Percentiles rank a stretch among this genome's conserved stretches.
phyloP scores from a whole-genome alignment of 805 yeast species.

The Candida caryicola region DNA sequence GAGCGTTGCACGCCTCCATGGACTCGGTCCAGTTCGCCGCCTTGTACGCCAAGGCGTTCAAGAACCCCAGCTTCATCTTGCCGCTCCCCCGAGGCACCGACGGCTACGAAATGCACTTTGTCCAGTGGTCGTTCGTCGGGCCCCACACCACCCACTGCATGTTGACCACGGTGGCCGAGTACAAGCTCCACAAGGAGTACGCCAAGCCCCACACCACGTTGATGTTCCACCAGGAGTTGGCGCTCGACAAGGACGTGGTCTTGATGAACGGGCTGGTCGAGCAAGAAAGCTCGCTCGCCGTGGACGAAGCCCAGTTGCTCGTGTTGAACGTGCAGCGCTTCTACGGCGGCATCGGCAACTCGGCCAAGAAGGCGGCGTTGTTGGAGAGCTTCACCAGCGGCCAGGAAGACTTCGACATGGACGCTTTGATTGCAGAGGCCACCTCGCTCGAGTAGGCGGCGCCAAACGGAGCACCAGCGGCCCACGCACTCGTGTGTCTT shows the following conservation, averaged over 20 bases:
- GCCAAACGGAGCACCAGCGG: too few species aligned
- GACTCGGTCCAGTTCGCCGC: constrained; percentile 57
- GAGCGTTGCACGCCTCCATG: constrained; percentile 64
- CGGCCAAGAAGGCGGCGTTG: constrained; percentile 52
- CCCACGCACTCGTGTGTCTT: too few species aligned
- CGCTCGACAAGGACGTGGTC: constrained; percentile 55
- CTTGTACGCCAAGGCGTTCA: constrained; percentile 62
- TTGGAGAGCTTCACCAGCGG: constrained; percentile 72
- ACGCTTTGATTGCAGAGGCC: constrained; percentile 66
- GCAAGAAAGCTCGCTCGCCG: constrained; percentile 58
- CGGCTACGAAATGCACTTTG: constrained; percentile 79
- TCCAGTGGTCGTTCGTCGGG: constrained; percentile 92
- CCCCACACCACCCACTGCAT: constrained; percentile 82
- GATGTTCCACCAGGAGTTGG: constrained; percentile 79
- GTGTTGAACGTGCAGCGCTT: constrained; percentile 76
- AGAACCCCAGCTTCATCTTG: constrained; percentile 79
- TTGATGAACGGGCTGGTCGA: constrained; percentile 88
- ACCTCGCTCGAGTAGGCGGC: constrained; percentile 56
- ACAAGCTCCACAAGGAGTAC: constrained; percentile 82
- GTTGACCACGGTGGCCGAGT: constrained; percentile 89
- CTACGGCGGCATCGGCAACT: constrained; percentile 62
- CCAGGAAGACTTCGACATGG: constrained; percentile 59
- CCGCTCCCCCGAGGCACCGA: constrained; percentile 71
- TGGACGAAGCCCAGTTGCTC: constrained; percentile 76
- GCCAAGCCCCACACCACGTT: constrained; percentile 95